Conservation (phyloP, 176 grass and related monocot species). For the Raddia distichophylla region DNA sequence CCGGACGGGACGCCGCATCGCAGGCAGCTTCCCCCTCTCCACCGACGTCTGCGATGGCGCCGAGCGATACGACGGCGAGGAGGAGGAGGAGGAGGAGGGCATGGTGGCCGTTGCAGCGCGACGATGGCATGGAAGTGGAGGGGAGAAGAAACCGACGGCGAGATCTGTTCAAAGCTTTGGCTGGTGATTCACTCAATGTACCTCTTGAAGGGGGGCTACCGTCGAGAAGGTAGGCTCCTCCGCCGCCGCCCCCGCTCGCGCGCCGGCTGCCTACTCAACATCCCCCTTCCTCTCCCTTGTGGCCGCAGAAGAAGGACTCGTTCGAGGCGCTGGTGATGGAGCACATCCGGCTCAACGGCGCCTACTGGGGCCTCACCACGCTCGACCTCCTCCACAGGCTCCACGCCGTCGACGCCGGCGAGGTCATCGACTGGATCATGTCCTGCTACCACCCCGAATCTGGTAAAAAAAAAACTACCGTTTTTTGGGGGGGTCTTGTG, state of each 20-base stretch:
- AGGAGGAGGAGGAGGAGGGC: slow-evolving; percentile 29
- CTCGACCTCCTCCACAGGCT: slow-evolving; percentile 84
- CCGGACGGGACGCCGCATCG: slow-evolving; percentile 43
- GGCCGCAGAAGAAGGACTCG: slow-evolving; percentile 73
- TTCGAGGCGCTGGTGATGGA: slow-evolving; percentile 86
- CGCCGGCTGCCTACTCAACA: background rate
- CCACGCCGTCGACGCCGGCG: slow-evolving; percentile 57
- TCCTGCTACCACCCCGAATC: slow-evolving; percentile 74
- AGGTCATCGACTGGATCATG: slow-evolving; percentile 85
- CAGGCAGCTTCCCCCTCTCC: slow-evolving; percentile 33
- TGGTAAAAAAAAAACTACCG: slow-evolving; percentile 34
- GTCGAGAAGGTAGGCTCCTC: slow-evolving; percentile 69
- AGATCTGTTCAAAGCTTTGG: slow-evolving; percentile 34
- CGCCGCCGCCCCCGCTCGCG: background rate
- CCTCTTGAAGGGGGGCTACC: slow-evolving; percentile 77
- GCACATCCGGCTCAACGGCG: slow-evolving; percentile 82
- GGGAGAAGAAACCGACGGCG: background rate
- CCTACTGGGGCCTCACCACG: slow-evolving; percentile 92
- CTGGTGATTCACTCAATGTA: slow-evolving; percentile 62
- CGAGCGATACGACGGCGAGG: background rate
- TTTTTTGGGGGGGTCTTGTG: background rate
- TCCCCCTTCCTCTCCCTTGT: background rate
- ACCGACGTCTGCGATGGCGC: background rate
- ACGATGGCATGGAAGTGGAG: slow-evolving; percentile 24
- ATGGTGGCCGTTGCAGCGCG: background rate